Evolutionary conservation across 257 asterid genomes (phyloP), one percentile per base, ranked within the genome.

Genomic region (Gentiana straminea): DNA sequence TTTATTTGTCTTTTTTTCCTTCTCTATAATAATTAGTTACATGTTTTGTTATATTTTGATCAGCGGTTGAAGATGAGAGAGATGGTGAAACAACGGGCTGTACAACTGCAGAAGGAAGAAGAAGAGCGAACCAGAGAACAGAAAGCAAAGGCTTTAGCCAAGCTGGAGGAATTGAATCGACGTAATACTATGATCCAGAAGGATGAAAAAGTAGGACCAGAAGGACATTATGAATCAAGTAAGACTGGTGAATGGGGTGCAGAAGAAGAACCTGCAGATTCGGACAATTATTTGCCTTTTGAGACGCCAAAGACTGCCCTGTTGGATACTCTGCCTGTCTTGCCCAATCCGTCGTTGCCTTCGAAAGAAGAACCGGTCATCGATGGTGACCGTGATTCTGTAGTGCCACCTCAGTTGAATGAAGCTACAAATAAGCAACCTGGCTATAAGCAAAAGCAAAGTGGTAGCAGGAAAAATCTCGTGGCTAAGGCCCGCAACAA

Each of bases 111-210:
- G 75, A 92, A 68, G 82, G 97, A 92, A 80, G 99, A 92, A 74
- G 99, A 88, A 69, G 99, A 85, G 57, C 71, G 95, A 52, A 75
- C 37, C 13, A 83, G 78, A 69, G 95, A 92, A 68, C 94, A 88
- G 79, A 92, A 69, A 75, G 95, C 95, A 59, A 92, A 88, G 75
- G 97, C 95, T 69, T 73, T 75, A 7, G 97, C 95, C 61, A 92
- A 92, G 75, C 73, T 92, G 71, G 95, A 88, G 73, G 99, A 92
- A 76, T 72, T 92, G 79, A 86, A 92, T 68, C 75, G 94, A 60
- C 86, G 95, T 45, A 92, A 77, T 76, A 54, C 79, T 75, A 64
- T 45, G 52, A 58, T 33, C 33, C 80, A 44, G 58, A 72, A 57
- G 65, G 63, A 68, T 59, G 94, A 79, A 50, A 75, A 52, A 54